Percentiles rank a stretch among this genome's conserved stretches.
These are phyloP conservation scores for Zygnema cylindricum DNA, from an alignment of 139 green algal species.

Conservation along the genomic window DNA sequence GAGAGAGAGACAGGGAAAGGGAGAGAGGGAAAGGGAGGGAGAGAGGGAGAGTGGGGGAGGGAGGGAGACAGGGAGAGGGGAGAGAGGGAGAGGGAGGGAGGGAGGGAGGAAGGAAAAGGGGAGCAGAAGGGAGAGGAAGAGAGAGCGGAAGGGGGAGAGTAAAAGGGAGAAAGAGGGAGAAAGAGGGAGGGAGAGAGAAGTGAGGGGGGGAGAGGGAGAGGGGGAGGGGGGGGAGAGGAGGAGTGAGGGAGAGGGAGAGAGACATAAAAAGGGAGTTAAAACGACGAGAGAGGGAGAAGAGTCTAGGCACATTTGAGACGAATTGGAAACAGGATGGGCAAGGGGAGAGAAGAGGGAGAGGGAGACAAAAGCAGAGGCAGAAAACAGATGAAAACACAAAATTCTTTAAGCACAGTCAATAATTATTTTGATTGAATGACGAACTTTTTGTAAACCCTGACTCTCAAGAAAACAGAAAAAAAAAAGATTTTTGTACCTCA, in stretches of 20 bases:
- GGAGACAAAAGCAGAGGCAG: too few species aligned
- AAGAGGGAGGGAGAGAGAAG: too few species aligned
- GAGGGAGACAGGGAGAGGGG: neutral
- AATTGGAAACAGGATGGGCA: conserved; percentile 23
- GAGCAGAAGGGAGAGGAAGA: conserved; percentile 30
- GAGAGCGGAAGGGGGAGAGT: conserved; percentile 19
- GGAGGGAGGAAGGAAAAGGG: neutral
- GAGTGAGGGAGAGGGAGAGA: conserved; percentile 24
- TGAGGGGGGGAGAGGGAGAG: too few species aligned
- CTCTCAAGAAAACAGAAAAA: too few species aligned
- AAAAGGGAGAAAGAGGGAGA: conserved; percentile 13
- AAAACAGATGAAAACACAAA: too few species aligned
- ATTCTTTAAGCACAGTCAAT: too few species aligned
- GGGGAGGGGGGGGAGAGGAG: neutral
- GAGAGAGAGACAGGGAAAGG: neutral
- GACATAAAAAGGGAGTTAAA: conserved; percentile 19
- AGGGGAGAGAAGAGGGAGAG: too few species aligned
- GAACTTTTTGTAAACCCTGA: too few species aligned
- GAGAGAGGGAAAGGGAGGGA: neutral
- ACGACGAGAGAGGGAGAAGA: neutral
- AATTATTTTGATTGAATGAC: too few species aligned
- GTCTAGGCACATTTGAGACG: neutral
- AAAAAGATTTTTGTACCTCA: too few species aligned
- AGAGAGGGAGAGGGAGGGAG: neutral
- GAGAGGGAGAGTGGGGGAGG: neutral